Evolutionary conservation across 257 asterid genomes (phyloP).

Genomic region (Paraleonurus japonicus): DNA sequence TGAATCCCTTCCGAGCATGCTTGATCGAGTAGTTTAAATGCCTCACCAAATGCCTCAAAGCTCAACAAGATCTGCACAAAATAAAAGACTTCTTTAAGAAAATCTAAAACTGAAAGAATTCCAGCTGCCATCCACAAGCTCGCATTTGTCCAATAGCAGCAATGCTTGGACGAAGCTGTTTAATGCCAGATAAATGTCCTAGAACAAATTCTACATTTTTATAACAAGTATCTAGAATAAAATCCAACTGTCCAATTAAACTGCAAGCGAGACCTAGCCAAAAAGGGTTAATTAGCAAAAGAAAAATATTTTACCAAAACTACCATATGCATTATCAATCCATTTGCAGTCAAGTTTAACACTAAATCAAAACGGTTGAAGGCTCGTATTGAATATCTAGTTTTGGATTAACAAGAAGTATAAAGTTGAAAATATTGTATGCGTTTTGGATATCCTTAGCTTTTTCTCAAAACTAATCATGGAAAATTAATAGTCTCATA

Average conservation of each 20-base stretch:
- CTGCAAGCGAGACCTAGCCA: not conserved
- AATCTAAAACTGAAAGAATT: not conserved
- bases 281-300: not conserved
- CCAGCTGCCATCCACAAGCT: constrained; percentile 13
- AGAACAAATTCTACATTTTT: not conserved
- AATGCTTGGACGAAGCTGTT: not conserved
- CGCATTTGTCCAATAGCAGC: not conserved
- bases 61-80: constrained; percentile 49
- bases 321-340: not conserved
- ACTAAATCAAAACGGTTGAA: not conserved
- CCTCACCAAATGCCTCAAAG: constrained; percentile 50
- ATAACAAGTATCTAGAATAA: not conserved
- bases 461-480: not conserved
- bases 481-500: constrained; percentile 1
- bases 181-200: not conserved
- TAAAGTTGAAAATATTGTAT: not conserved
- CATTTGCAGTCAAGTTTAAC: constrained; percentile 20
- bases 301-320: not conserved
- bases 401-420: not conserved
- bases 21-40: constrained; percentile 49
- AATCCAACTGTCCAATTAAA: not conserved
- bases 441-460: not conserved
- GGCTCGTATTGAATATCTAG: not conserved
- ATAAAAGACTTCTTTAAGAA: constrained; percentile 8
- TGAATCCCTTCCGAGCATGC: constrained; percentile 50